phyloP scores from a whole-genome alignment of 352 stramenopile species.

The Phytophthora cajani region DNA sequence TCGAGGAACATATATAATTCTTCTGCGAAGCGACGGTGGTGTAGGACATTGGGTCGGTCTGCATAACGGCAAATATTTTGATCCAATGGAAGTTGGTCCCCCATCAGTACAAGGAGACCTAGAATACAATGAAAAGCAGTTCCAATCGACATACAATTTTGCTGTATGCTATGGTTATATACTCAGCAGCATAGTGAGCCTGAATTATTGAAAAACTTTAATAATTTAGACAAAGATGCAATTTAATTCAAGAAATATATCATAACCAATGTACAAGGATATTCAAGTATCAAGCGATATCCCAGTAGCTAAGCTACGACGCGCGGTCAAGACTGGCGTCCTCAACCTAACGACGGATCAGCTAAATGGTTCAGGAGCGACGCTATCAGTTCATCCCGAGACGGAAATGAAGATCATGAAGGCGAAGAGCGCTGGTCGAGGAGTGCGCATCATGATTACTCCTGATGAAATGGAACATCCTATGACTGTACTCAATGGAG shows the following conservation, averaged over 20 bases:
- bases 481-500: neutral
- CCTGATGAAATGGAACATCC: neutral
- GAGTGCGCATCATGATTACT: neutral
- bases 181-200: neutral
- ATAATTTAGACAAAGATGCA: neutral
- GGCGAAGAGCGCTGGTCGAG: neutral
- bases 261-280: constrained; percentile 15
- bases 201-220: neutral
- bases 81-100: no score
- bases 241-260: constrained; percentile 8
- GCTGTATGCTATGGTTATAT: no score
- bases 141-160: neutral
- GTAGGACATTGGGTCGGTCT: no score
- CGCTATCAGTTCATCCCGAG: constrained; percentile 10
- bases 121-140: no score
- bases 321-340: neutral
- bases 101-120: no score
- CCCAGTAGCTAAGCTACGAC: neutral
- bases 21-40: no score
- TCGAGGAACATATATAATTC: neutral
- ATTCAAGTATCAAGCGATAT: constrained; percentile 6
- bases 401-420: constrained; percentile 11
- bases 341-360: constrained; percentile 8
- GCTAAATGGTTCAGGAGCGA: constrained; percentile 5
- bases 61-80: no score